Base-by-base conservation (phyloP, 306 rosid species). In the Arachis stenosperma region DNA sequence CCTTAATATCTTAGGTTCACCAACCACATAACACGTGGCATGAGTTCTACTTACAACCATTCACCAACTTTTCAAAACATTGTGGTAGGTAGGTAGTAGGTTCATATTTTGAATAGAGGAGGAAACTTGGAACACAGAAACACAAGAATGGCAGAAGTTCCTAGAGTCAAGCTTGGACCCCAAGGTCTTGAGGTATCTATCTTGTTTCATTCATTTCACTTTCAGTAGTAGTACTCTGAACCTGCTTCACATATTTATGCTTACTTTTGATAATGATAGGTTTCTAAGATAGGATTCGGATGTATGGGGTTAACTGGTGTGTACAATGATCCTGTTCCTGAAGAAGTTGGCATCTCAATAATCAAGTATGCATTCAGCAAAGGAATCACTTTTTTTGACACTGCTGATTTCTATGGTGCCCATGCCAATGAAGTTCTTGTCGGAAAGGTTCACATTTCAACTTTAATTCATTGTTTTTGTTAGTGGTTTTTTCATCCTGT, bases 381-480 rank as follows among this genome's bases (percentile, higher is more conserved):
- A 62, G 96, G 97, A 17, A 77, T 93, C 76, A 93, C 97, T 7
- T 93, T 93, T 81, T 93, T 88, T 62, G 96, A 93, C 37, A 87
- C 93, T 15, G 51, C 98, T 6, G 93, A 90, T 71, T 1, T 70
- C 15, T 93, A 89, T 79, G 97, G 92, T 54, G 48, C 79, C 2
- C 78, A 77, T 77, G 43, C 74, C 13, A 93, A 90, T 30, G 98
- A 90, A 79, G 58, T 89, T 70, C 59, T 93, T 75, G 51, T 93
- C 3, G 97, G 97, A 74, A 90, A 90, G 92, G 98, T 78, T 39
- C 9, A 8, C 41, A 17, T 46, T 6, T 9, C 51, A 8, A 3
- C 13, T 8, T 10, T 0, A 46, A 46, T 2, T 52, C 6, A 5
- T n/a, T 52, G 2, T 52, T 17, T 7, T 14, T 50, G 14, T 52